phyloP scores from a whole-genome alignment of 768 basidiomycete genomes.

The Lentinula edodes region DNA sequence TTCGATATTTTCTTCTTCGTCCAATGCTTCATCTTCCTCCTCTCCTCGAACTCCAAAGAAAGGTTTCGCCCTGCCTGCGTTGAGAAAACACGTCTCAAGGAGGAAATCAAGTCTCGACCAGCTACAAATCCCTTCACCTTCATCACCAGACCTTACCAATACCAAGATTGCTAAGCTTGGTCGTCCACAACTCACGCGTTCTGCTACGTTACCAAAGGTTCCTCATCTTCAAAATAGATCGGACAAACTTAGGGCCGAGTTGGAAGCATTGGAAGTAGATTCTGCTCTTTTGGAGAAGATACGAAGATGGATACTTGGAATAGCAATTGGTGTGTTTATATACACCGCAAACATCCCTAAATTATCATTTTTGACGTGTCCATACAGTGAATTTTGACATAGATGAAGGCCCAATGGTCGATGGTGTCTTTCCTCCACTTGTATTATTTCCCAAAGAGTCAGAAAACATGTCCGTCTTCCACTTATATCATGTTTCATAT shows the following conservation, averaged over 20 bases:
- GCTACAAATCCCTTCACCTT: slow-evolving; percentile 15
- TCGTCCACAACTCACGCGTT: slow-evolving; percentile 28
- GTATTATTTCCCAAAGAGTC: slow-evolving; percentile 58
- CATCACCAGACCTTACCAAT: slow-evolving; percentile 16
- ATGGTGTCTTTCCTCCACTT: slow-evolving; percentile 64
- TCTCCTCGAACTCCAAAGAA: slow-evolving; percentile 4
- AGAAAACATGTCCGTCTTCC: slow-evolving; percentile 71
- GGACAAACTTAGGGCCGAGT: slow-evolving; percentile 25
- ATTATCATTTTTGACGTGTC: background rate
- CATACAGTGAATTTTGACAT: slow-evolving; percentile 81
- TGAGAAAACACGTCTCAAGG: slow-evolving; percentile 9
- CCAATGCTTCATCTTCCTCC: background rate
- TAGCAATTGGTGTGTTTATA: slow-evolving; percentile 51
- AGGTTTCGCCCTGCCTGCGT: background rate
- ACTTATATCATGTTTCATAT: slow-evolving; percentile 6
- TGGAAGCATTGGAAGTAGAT: slow-evolving; percentile 42
- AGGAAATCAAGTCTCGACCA: slow-evolving; percentile 17
- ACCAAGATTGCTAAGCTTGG: slow-evolving; percentile 9
- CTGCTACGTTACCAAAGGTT: slow-evolving; percentile 40
- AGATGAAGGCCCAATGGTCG: slow-evolving; percentile 78
- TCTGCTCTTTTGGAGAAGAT: slow-evolving; percentile 42
- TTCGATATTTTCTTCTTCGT: background rate
- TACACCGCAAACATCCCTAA: background rate
- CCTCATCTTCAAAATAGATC: slow-evolving; percentile 24
- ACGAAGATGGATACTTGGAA: slow-evolving; percentile 61